Evolutionary conservation across 1,139 yeast species (phyloP).

Genomic region (Hansenula lynferdii): DNA sequence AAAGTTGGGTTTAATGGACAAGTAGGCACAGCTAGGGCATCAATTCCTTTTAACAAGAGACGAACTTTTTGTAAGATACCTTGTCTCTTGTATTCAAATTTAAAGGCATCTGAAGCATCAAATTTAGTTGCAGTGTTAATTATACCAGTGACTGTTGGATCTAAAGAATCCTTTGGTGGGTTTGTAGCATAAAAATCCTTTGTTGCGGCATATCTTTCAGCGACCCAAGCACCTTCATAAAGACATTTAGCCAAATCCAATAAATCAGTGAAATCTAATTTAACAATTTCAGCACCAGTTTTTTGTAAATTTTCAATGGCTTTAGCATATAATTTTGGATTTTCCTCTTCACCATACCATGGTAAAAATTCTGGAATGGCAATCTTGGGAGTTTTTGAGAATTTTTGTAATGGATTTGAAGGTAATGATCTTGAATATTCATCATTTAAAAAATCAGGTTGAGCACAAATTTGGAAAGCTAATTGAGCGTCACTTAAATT

Average conservation of each 20-base stretch:
- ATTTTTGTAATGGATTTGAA: conserved; percentile 53
- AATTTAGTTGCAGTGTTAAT: conserved; percentile 73
- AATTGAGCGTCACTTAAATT: conserved; percentile 80
- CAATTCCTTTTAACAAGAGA: conserved; percentile 51
- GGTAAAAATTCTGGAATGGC: conserved; percentile 70
- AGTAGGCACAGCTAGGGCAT: conserved; percentile 84
- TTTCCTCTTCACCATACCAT: conserved; percentile 80
- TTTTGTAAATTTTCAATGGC: conserved; percentile 56
- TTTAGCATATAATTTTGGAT: conserved; percentile 58
- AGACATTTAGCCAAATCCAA: conserved; percentile 81
- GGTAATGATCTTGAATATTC: conserved; percentile 80
- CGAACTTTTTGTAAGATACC: conserved; percentile 63
- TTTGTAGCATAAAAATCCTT: conserved; percentile 67
- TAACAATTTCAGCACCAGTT: conserved; percentile 53
- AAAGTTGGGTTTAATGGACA: conserved; percentile 89
- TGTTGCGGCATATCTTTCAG: conserved; percentile 85
- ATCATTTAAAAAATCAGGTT: conserved; percentile 66
- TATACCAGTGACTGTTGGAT: conserved; percentile 78
- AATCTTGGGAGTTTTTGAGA: conserved; percentile 54
- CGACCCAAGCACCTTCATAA: conserved; percentile 99
- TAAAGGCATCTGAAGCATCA: conserved; percentile 79
- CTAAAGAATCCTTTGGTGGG: conserved; percentile 69
- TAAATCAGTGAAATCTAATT: conserved; percentile 68
- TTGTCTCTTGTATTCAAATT: conserved; percentile 79
- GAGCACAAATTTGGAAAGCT: conserved; percentile 63